A percentile compares a stretch with the other conserved stretches of the same genome.
phyloP scores from a whole-genome alignment of 177 flowering plant species.

The Vitis hybrid region DNA sequence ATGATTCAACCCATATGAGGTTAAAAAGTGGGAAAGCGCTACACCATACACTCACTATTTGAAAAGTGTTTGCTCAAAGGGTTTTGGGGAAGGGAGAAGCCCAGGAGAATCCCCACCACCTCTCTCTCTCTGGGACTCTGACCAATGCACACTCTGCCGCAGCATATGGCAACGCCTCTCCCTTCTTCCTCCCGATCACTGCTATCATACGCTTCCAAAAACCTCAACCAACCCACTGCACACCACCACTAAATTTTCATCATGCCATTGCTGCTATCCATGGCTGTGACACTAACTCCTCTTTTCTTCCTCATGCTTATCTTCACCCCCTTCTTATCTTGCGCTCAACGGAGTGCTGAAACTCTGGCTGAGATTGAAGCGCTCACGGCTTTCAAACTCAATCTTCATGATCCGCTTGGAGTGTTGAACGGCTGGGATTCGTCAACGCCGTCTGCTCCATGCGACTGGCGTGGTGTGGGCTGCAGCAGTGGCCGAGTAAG shows the following conservation, averaged over 20 bases:
- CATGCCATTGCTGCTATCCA: neutral
- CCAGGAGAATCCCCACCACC: neutral
- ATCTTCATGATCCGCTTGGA: conserved; percentile 56
- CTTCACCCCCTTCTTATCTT: conserved; percentile 1
- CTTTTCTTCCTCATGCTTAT: conserved; percentile 10
- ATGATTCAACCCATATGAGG: conserved; percentile 28
- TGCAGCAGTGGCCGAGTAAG: conserved; percentile 53
- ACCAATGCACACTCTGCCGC: conserved; percentile 12
- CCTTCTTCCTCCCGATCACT: conserved; percentile 14
- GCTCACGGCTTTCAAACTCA: conserved; percentile 33
- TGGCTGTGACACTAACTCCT: conserved; percentile 6
- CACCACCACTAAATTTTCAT: conserved; percentile 3
- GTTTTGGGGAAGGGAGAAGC: conserved; percentile 2
- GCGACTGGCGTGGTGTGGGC: conserved; percentile 92
- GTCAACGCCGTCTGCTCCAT: conserved; percentile 56
- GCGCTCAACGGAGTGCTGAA: conserved; percentile 6
- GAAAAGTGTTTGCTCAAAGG: conserved; percentile 18
- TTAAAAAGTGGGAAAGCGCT: conserved; percentile 14
- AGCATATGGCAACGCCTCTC: conserved; percentile 14
- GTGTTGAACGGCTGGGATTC: conserved; percentile 50
- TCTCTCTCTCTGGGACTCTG: neutral
- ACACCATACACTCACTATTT: conserved; percentile 7
- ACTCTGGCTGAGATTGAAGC: conserved; percentile 36
- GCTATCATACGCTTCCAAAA: conserved; percentile 19
- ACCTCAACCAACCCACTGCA: neutral